Base-by-base conservation (phyloP, 1,139 yeast genomes). In the Sugiyamaella castrensis region DNA sequence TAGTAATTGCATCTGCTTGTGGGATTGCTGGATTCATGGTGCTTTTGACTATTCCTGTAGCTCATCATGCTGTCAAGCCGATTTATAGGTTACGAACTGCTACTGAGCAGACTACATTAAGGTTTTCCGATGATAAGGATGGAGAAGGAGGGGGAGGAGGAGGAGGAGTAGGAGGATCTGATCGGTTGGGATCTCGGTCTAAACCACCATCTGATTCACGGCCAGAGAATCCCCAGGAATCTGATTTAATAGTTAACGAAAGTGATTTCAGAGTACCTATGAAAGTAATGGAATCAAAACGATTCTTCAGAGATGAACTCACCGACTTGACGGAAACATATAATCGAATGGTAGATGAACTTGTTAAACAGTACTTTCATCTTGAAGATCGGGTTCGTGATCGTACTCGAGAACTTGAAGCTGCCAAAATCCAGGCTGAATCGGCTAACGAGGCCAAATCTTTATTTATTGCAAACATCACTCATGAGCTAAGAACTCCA, bases 401-500 rank as follows among this genome's bases (percentile, higher is more conserved):
- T 39, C 78, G 98, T 63, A 92, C 98, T 0, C 82, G 80, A 62
- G 96, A 91, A 66, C 73, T 91, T 43, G 96, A 89, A 65, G 87
- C 84, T 1, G 94, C 95, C 9, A 88, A 87, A 60, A 76, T 86
- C 32, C 88, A 86, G 64, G 97, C 97, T 0, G 97, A 91, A 68
- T 79, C 84, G 34, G 98, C 98, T 2, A 91, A 88, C 67, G 96
- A 88, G 61, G 96, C 97, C 8, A 91, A 91, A 62, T 87, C 96
- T 0, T 87, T 88, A 12, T 92, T 92, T 66, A 89, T 92, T 65
- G 98, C 98, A 15, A 92, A 91, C 65, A 89, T 92, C 34, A 89
- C 97, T 0, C 98, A 92, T 65, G 98, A 92, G 69, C 75, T 92
- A 62, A 76, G 97, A 57, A 92, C 98, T 0, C 98, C 98, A 1